phyloP scores from a whole-genome alignment of 768 basidiomycete genomes.

The Tulasnella sp. region DNA sequence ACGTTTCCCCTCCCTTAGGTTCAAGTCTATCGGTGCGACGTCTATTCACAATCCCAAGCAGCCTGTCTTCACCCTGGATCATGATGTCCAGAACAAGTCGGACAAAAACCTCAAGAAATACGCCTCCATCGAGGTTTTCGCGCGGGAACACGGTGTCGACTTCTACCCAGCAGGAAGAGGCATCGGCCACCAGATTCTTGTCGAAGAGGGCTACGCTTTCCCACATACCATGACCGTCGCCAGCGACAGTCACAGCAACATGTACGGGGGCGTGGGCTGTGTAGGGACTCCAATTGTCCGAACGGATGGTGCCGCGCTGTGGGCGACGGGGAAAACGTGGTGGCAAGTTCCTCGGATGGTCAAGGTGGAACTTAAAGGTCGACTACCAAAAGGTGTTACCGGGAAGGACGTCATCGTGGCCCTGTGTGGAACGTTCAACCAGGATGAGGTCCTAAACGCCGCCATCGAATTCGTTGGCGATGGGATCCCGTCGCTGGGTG shows the following conservation, averaged over 20 bases:
- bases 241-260: slow-evolving; percentile 95
- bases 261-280: slow-evolving; percentile 98
- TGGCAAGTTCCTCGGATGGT: slow-evolving; percentile 99
- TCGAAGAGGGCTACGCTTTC: slow-evolving; percentile 98
- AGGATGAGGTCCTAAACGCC: slow-evolving; percentile 93
- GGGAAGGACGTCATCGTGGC: slow-evolving; percentile 99
- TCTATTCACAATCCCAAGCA: slow-evolving; percentile 75
- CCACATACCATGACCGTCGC: slow-evolving; percentile 94
- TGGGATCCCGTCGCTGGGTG: slow-evolving; percentile 67
- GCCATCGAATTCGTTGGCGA: slow-evolving; percentile 95
- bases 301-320: slow-evolving; percentile 90
- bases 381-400: slow-evolving; percentile 81
- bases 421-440: slow-evolving; percentile 90
- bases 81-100: slow-evolving; percentile 96
- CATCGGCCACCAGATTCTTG: slow-evolving; percentile 95
- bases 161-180: slow-evolving; percentile 98
- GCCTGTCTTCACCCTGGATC: slow-evolving; percentile 94
- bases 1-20: slow-evolving; percentile 48
- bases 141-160: slow-evolving; percentile 76
- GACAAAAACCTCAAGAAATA: slow-evolving; percentile 90
- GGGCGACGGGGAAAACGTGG: slow-evolving; percentile 99
- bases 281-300: slow-evolving; percentile 97
- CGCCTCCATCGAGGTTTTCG: slow-evolving; percentile 85
- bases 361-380: slow-evolving; percentile 84
- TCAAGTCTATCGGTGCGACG: slow-evolving; percentile 90